Conservation (phyloP, 345 rosid species). For the Jatropha curcas region DNA sequence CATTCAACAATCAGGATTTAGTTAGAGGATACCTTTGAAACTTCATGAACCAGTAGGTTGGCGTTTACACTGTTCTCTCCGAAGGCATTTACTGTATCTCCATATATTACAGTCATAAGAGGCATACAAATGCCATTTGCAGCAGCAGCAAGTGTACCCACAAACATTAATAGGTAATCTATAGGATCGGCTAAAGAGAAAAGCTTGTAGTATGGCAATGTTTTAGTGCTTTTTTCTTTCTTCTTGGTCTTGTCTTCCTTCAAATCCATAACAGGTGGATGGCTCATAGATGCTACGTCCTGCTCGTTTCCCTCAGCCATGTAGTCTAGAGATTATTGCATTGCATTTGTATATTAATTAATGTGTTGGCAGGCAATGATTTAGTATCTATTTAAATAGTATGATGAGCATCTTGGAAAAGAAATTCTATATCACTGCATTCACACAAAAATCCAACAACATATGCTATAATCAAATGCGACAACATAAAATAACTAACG, state of each 20-base stretch:
- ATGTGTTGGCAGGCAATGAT: too few relatives aligned
- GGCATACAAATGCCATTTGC: conserved; percentile 65
- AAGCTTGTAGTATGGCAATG: conserved; percentile 44
- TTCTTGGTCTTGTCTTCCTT: conserved; percentile 14
- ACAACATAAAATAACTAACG: too few relatives aligned
- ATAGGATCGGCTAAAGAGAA: conserved; percentile 64
- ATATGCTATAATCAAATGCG: too few relatives aligned
- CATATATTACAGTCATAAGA: conserved; percentile 58
- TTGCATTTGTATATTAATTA: too few relatives aligned
- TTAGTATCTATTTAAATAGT: too few relatives aligned
- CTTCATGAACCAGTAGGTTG: conserved; percentile 8
- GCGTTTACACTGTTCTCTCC: conserved; percentile 4
- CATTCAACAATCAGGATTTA: background rate
- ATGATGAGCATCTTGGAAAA: too few relatives aligned
- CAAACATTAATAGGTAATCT: conserved; percentile 54
- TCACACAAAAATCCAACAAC: too few relatives aligned
- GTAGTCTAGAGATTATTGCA: background rate
- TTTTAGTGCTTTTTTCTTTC: conserved; percentile 18
- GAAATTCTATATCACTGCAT: too few relatives aligned
- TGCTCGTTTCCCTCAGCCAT: conserved; percentile 19
- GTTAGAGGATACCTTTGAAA: conserved; percentile 14
- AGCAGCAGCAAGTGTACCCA: conserved; percentile 57
- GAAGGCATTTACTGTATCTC: conserved; percentile 33
- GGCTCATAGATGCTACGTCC: conserved; percentile 2
- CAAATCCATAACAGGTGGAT: background rate